Base-by-base conservation (phyloP, 164 flowering plant genomes). In the Umbilicus rupestris region DNA sequence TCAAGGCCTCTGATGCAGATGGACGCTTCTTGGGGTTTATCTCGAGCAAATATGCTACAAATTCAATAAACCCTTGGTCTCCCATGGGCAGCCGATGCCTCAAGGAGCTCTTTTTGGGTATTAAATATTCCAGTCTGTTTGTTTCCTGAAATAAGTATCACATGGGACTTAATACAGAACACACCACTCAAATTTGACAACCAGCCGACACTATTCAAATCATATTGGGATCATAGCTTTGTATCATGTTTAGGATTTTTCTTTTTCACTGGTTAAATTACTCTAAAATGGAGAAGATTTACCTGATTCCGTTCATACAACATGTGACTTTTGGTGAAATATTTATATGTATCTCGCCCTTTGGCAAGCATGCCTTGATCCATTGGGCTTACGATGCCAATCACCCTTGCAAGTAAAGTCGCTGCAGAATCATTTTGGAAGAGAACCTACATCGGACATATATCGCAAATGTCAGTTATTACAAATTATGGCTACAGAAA, bases 341-440 rank as follows among this genome's bases (percentile, higher is more conserved):
- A 83, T 75, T 94, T 94, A 84, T 86, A 86, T 39, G 96, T 83
- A 76, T 89, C 97, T 2, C 89, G 84, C 74, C 99, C 99, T 79
- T 89, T 87, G 17, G 90, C 90, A 68, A 94, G 96, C 96, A 94
- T 86, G 42, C 71, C 77, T 80, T 85, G 97, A 66, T 87, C 91
- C 76, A 94, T 84, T 59, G 96, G 74, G 35, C 97, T 87, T 22
- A 94, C 85, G n/a, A 94, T 94, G 70, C 98, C 98, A 72, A 91
- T 83, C 29, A 91, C 96, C 63, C 98, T 85, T 30, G 97, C 96
- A 64, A 94, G 92, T 70, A 94, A 76, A 9, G 97, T 94, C 22
- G 97, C 96, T 44, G 98, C 90, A 39, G 98, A 94, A 81, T 94
- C 98, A 77, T 94, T 94, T 82, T 94, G 98, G 77, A 94, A 94